Conservation (phyloP, 805 yeast genomes). For the Candida nemodendra region DNA sequence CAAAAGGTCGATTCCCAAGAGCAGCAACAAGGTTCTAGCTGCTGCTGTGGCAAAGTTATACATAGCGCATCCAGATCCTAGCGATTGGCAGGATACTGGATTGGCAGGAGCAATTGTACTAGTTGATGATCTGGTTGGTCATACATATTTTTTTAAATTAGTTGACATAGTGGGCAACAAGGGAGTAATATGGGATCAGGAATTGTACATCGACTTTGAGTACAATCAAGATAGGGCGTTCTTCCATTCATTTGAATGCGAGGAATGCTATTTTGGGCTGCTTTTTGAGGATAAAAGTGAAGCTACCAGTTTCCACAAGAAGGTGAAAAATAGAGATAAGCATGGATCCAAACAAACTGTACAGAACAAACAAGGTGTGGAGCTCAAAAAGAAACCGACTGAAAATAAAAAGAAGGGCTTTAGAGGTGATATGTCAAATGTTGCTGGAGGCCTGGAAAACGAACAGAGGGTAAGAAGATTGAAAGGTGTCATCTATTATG, state of each 20-base stretch:
- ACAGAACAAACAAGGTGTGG: slow-evolving; percentile 85
- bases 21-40: slow-evolving; percentile 82
- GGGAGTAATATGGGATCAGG: slow-evolving; percentile 98
- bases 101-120: slow-evolving; percentile 81
- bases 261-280: slow-evolving; percentile 83
- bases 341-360: slow-evolving; percentile 85
- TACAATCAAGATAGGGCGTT: slow-evolving; percentile 93
- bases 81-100: slow-evolving; percentile 85
- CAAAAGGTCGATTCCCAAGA: slow-evolving; percentile 85
- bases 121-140: slow-evolving; percentile 92
- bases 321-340: slow-evolving; percentile 71
- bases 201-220: slow-evolving; percentile 80
- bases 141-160: slow-evolving; percentile 84
- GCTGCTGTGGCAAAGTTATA: slow-evolving; percentile 88
- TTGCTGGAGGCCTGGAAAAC: slow-evolving; percentile 25
- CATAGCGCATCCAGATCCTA: slow-evolving; percentile 83
- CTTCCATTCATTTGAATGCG: slow-evolving; percentile 92
- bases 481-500: slow-evolving; percentile 66
- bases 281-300: slow-evolving; percentile 86
- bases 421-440: slow-evolving; percentile 50
- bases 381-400: slow-evolving; percentile 55
- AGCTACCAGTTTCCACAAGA: slow-evolving; percentile 80
- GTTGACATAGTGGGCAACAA: slow-evolving; percentile 80
- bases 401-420: slow-evolving; percentile 52
- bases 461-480: slow-evolving; percentile 57